These are phyloP conservation scores for Eimeria necatrix DNA, from an alignment of 169 alveolate species.

Conservation along the genomic window DNA sequence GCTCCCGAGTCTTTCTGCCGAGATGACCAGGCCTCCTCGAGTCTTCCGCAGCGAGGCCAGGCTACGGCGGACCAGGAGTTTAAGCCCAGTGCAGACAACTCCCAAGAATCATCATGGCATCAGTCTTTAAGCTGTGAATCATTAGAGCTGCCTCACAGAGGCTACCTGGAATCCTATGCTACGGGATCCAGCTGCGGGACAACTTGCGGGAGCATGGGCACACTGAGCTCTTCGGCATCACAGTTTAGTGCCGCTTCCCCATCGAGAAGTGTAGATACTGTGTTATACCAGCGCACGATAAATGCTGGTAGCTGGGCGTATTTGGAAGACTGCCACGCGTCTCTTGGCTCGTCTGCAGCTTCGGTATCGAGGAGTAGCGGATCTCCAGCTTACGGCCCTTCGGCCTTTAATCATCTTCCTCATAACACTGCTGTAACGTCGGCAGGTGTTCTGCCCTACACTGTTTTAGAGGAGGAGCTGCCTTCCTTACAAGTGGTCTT, in stretches of 20 bases:
- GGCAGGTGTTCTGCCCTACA: slow-evolving; percentile 31
- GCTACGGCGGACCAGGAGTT: slow-evolving; percentile 31
- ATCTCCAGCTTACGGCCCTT: slow-evolving; percentile 30
- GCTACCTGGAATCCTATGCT: background rate
- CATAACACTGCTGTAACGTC: slow-evolving; percentile 18
- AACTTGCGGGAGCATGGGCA: slow-evolving; percentile 38
- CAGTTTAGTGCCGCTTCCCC: slow-evolving; percentile 47
- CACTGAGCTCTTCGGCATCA: slow-evolving; percentile 17
- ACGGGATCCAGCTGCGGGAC: slow-evolving; percentile 47
- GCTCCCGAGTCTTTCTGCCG: background rate
- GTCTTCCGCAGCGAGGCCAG: slow-evolving; percentile 15
- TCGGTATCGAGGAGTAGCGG: background rate
- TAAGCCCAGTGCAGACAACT: background rate
- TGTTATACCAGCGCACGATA: slow-evolving; percentile 18
- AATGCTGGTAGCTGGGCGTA: slow-evolving; percentile 22
- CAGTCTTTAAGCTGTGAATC: background rate
- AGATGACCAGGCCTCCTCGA: slow-evolving; percentile 10
- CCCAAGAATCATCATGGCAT: background rate
- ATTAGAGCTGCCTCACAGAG: background rate
- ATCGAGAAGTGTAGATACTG: slow-evolving; percentile 26
- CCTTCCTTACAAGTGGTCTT: background rate
- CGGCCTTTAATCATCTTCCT: slow-evolving; percentile 19
- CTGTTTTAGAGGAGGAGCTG: slow-evolving; percentile 30
- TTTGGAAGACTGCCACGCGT: slow-evolving; percentile 6
- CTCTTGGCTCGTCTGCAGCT: slow-evolving; percentile 34